Conservation (phyloP, 1,139 yeast genomes). For the Yamadazyma siamensis region DNA sequence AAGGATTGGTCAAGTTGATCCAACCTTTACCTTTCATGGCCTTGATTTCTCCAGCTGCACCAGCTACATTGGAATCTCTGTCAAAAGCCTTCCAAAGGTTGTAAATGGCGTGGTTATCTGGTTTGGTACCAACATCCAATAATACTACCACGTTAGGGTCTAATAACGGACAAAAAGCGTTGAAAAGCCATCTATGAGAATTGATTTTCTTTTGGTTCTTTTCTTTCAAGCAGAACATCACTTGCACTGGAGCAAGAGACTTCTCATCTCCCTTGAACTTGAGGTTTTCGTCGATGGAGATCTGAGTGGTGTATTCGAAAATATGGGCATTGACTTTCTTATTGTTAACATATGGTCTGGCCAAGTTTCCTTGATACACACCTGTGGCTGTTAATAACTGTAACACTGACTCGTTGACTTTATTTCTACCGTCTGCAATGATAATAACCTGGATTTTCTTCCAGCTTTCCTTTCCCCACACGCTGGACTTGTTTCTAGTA, state of each 20-base stretch:
- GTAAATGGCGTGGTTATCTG: constrained; percentile 79
- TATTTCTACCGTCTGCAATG: constrained; percentile 90
- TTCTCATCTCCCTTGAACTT: constrained; percentile 77
- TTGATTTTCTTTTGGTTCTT: constrained; percentile 86
- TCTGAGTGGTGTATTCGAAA: constrained; percentile 91
- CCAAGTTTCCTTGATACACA: constrained; percentile 93
- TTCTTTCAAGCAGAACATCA: constrained; percentile 86
- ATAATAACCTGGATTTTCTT: constrained; percentile 87
- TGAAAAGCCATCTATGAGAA: constrained; percentile 93
- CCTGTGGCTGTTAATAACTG: constrained; percentile 91
- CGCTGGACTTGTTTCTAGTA: constrained; percentile 71
- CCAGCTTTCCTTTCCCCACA: constrained; percentile 97
- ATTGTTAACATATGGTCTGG: constrained; percentile 88
- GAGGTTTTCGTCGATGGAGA: constrained; percentile 77
- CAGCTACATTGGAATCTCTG: constrained; percentile 92
- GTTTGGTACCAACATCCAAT: constrained; percentile 90
- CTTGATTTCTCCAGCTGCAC: constrained; percentile 96
- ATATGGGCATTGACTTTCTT: constrained; percentile 88
- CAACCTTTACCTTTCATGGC: constrained; percentile 92
- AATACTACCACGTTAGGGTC: constrained; percentile 85
- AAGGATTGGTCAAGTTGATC: constrained; percentile 75
- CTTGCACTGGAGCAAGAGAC: constrained; percentile 88
- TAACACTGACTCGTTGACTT: constrained; percentile 75
- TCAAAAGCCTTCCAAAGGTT: constrained; percentile 97
- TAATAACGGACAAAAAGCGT: constrained; percentile 84